These are phyloP conservation scores for Diplocarpon rosae DNA, from an alignment of 2,329 filamentous ascomycete genomes.

Conservation along the genomic window DNA sequence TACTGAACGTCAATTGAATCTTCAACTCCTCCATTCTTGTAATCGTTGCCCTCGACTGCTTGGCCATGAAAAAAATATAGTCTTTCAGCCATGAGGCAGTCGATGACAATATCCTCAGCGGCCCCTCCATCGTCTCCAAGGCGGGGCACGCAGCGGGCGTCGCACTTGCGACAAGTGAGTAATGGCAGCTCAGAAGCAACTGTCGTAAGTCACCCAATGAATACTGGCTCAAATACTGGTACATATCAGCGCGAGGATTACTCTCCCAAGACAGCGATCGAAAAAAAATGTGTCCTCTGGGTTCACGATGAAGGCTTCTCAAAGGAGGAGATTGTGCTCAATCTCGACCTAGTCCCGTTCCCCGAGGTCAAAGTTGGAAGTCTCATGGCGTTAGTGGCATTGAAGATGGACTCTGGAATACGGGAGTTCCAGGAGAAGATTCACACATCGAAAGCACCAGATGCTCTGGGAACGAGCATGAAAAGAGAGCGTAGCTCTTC, in stretches of 20 bases:
- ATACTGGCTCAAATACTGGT: conserved; percentile 19
- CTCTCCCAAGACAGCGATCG: conserved; percentile 13
- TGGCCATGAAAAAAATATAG: conserved; percentile 12
- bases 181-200: conserved; percentile 21
- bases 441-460: conserved; percentile 15
- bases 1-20: background rate
- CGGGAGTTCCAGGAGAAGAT: conserved; percentile 35
- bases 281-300: conserved; percentile 27
- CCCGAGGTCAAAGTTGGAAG: conserved; percentile 54
- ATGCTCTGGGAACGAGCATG: conserved; percentile 10
- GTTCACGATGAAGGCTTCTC: conserved; percentile 58
- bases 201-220: conserved; percentile 17
- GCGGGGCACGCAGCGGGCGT: conserved; percentile 20
- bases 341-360: conserved; percentile 51
- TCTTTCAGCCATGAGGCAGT: conserved; percentile 10
- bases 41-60: background rate
- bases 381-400: conserved; percentile 60
- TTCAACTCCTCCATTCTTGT: no score
- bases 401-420: conserved; percentile 39
- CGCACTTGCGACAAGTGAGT: conserved; percentile 26
- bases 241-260: conserved; percentile 16
- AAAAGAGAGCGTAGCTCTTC: conserved; percentile 18
- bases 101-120: conserved; percentile 15
- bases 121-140: conserved; percentile 16
- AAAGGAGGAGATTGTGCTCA: conserved; percentile 69